Evolutionary conservation across 257 asterid species (phyloP).

Genomic region (Handroanthus guayacan): DNA sequence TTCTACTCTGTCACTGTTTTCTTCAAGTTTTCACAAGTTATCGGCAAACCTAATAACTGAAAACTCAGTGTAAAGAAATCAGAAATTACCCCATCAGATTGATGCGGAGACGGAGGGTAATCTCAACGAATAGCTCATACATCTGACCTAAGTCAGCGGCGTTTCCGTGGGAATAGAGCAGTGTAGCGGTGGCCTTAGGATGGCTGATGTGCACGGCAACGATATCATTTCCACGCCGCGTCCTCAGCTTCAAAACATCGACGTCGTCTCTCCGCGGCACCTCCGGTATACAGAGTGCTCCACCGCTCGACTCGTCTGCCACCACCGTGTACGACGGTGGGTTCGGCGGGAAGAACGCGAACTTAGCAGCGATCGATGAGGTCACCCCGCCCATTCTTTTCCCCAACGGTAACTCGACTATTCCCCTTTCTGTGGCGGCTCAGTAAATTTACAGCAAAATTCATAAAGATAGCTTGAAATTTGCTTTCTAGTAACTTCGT

Average conservation of each 20-base stretch:
- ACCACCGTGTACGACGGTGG: conserved; percentile 97
- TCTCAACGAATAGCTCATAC: conserved; percentile 96
- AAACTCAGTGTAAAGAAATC: not conserved
- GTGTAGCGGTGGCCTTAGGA: conserved; percentile 83
- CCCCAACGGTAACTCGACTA: conserved; percentile 26
- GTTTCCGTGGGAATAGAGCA: conserved; percentile 96
- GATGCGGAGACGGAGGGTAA: conserved; percentile 88
- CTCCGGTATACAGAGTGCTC: conserved; percentile 74
- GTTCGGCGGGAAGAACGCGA: conserved; percentile 93
- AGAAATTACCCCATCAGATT: conserved; percentile 83
- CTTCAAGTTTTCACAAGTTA: conserved; percentile 1
- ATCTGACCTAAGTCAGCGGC: conserved; percentile 99
- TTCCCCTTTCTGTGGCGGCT: conserved; percentile 45
- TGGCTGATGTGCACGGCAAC: conserved; percentile 86
- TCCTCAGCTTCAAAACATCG: conserved; percentile 78
- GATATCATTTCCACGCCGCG: conserved; percentile 91
- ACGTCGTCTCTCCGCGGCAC: conserved; percentile 78
- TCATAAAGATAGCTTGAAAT: conserved; percentile 54
- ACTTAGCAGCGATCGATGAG: conserved; percentile 97
- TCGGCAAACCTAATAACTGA: conserved; percentile 9
- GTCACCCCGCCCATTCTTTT: conserved; percentile 89
- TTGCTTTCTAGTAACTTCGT: conserved; percentile 18
- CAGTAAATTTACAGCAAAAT: conserved; percentile 41
- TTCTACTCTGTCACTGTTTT: conserved; percentile 5
- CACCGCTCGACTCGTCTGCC: conserved; percentile 60